These are phyloP conservation scores for Apophysomyces trapeziformis DNA, from an alignment of 371 early-diverging fungal genomes.

Conservation along the genomic window DNA sequence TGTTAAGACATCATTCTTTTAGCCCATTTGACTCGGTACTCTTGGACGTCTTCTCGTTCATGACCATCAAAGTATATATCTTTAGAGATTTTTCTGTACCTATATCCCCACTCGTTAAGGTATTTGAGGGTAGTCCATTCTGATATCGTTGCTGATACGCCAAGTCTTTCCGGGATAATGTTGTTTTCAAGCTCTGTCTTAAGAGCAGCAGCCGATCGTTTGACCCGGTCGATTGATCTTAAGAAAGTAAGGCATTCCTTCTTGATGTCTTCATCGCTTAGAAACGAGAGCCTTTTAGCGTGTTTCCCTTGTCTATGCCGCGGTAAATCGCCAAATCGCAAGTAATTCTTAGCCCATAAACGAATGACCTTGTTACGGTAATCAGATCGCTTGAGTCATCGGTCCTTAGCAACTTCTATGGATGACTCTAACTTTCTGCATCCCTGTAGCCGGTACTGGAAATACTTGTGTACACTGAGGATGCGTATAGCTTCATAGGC, in stretches of 20 bases:
- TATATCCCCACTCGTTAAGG: no score
- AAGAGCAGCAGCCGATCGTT: not conserved
- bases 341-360: not conserved
- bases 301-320: conserved; percentile 6
- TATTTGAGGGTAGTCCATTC: no score
- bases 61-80: no score
- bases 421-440: not conserved
- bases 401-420: not conserved
- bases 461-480: not conserved
- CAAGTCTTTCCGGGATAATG: no score
- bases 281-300: not conserved
- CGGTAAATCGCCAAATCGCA: not conserved
- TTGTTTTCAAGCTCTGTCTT: not conserved
- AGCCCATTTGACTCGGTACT: no score
- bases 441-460: not conserved
- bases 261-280: conserved; percentile 8
- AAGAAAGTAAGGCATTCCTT: not conserved
- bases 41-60: no score
- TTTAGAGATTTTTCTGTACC: no score
- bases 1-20: no score
- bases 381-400: not conserved
- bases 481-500: not conserved
- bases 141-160: no score
- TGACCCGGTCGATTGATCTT: not conserved
- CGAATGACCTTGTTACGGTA: not conserved